Base-by-base conservation (phyloP, 2,329 filamentous ascomycete species). In the Cytospora leucostoma region DNA sequence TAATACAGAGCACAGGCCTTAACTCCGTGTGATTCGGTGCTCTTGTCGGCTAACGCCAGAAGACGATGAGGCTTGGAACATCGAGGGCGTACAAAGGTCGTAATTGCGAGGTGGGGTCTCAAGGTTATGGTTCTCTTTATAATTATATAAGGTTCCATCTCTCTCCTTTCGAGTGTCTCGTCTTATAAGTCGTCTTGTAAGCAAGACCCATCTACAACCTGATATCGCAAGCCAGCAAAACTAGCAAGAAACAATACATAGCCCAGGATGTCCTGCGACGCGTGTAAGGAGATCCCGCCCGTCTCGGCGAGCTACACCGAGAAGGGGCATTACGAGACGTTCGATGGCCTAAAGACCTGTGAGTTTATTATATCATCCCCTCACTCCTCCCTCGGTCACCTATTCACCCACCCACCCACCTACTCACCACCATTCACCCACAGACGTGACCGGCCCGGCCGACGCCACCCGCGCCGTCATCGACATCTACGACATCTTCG, bases 401-500 rank as follows among this genome's bases (percentile, higher is more conserved):
- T 34, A n/a, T 64, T 55, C 59, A 65, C 4, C 19, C 7, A 7
- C 34, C 19, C 40, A 35, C 51, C 21, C 40, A 51, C 6, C n/a
- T n/a, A 27, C 33, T 3, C 7, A 40, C 19, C 19, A 38, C 15
- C 17, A 19, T 19, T 4, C 15, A 17, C 15, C 67, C 10, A 64
- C 69, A 71, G 79, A 81, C 59, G 69, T 78, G 5, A 69, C 72
- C 3, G 73, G 75, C 40, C 71, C 77, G 37, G 70, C 70, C 11
- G 68, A 71, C 38, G 69, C 76, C 13, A 72, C 70, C 37, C 72
- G 68, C 50, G 79, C 76, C 52, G 72, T 82, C 11, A 70, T 83
- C 19, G 71, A 77, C 63, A 72, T 83, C 62, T 81, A 80, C 70
- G 81, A 83, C 69, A 73, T 82, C 67, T 82, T 83, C 66, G 78